phyloP scores from a whole-genome alignment of 371 early-diverging fungal genomes.

The Lichtheimia hyalospora region DNA sequence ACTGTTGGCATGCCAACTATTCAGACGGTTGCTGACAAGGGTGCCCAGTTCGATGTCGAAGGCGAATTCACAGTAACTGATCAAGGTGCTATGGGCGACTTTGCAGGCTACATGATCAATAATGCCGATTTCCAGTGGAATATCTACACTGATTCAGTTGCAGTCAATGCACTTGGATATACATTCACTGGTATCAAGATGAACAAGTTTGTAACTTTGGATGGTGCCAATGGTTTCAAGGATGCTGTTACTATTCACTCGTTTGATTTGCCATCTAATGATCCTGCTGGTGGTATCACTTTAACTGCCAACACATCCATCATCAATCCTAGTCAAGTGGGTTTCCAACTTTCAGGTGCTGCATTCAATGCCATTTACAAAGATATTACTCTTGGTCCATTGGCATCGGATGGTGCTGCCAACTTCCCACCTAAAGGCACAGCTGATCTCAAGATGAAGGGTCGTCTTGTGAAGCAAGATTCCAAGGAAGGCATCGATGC shows the following conservation, averaged over 20 bases:
- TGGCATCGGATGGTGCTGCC: slow-evolving; percentile 36
- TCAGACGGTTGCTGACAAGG: slow-evolving; percentile 43
- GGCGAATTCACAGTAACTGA: slow-evolving; percentile 50
- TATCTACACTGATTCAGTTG: slow-evolving; percentile 46
- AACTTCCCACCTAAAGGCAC: slow-evolving; percentile 34
- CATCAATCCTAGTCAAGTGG: slow-evolving; percentile 56
- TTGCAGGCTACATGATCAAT: slow-evolving; percentile 57
- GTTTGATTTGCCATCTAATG: slow-evolving; percentile 59
- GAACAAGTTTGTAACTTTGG: slow-evolving; percentile 52
- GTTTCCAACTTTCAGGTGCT: slow-evolving; percentile 43
- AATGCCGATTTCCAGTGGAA: slow-evolving; percentile 58
- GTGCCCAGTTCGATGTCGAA: slow-evolving; percentile 47
- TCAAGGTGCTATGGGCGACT: slow-evolving; percentile 43
- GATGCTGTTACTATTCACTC: slow-evolving; percentile 51
- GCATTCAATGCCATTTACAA: slow-evolving; percentile 35
- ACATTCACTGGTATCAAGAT: slow-evolving; percentile 57
- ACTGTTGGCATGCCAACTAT: slow-evolving; percentile 50
- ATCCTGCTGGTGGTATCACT: slow-evolving; percentile 57
- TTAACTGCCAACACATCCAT: slow-evolving; percentile 50
- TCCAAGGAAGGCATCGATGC: slow-evolving; percentile 47
- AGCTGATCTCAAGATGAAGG: slow-evolving; percentile 44
- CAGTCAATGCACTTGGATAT: slow-evolving; percentile 59
- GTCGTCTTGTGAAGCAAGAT: slow-evolving; percentile 52
- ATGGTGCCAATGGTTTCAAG: slow-evolving; percentile 56
- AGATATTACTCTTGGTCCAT: slow-evolving; percentile 32